Percentiles rank a stretch among this genome's conserved stretches.
phyloP scores from a whole-genome alignment of 1,284 basidiomycete genomes.

The Tylopilus sp. region DNA sequence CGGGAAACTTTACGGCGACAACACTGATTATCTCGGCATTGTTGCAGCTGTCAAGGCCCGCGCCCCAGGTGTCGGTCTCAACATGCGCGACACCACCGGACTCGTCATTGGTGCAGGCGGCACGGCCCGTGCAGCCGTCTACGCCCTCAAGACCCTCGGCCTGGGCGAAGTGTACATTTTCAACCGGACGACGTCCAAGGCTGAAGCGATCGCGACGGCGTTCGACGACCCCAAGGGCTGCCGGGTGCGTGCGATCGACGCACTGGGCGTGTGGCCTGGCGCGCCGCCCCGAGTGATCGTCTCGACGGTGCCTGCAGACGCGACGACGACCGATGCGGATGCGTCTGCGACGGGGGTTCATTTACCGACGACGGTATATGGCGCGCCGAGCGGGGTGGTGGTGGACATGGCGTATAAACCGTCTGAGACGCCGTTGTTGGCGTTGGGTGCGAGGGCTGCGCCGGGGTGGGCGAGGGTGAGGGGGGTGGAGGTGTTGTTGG shows the following conservation, averaged over 20 bases:
- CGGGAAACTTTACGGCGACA: conserved; percentile 82
- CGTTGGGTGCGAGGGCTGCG: conserved; percentile 59
- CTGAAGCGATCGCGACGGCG: conserved; percentile 70
- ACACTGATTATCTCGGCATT: conserved; percentile 95
- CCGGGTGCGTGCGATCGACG: conserved; percentile 67
- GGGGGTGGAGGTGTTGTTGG: conserved; percentile 87
- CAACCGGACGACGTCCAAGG: conserved; percentile 86
- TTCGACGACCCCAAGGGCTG: conserved; percentile 62
- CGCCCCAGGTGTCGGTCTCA: conserved; percentile 18
- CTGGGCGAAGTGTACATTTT: conserved; percentile 82
- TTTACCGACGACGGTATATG: conserved; percentile 69
- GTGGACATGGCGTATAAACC: conserved; percentile 96
- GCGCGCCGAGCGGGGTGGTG: conserved; percentile 67
- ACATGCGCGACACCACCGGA: conserved; percentile 51
- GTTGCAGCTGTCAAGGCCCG: conserved; percentile 64
- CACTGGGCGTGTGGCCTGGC: conserved; percentile 66
- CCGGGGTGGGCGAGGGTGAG: conserved; percentile 80
- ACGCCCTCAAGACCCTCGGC: conserved; percentile 82
- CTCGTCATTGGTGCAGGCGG: conserved; percentile 95
- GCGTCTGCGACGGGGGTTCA: conserved; percentile 52
- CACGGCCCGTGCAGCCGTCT: conserved; percentile 92
- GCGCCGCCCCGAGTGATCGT: conserved; percentile 82
- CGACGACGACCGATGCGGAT: conserved; percentile 57
- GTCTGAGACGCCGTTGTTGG: conserved; percentile 75
- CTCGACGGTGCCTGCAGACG: conserved; percentile 87